Conservation (phyloP, 2,329 filamentous ascomycete genomes). For the Gyromitra esculenta region DNA sequence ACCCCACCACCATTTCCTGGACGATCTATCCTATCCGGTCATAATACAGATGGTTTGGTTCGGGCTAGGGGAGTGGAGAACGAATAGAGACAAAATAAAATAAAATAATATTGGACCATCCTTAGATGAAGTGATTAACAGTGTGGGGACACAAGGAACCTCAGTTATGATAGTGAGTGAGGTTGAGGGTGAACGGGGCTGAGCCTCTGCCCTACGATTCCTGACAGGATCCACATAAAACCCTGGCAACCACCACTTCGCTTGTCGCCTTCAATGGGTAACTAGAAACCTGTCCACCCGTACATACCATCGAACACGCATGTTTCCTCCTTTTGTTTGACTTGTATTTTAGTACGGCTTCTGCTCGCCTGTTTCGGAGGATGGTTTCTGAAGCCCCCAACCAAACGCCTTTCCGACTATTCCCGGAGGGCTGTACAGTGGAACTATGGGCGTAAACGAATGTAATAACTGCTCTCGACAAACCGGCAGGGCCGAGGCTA, state of each 20-base stretch:
- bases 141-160: slow-evolving; percentile 34
- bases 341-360: slow-evolving; percentile 12
- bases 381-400: slow-evolving; percentile 16
- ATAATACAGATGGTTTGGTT: slow-evolving; percentile 9
- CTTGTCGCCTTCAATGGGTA: slow-evolving; percentile 39
- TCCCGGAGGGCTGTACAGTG: slow-evolving; percentile 30
- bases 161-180: slow-evolving; percentile 6
- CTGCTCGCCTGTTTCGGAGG: slow-evolving; percentile 16
- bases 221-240: slow-evolving; percentile 15
- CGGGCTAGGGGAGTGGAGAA: slow-evolving; percentile 3
- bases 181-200: slow-evolving; percentile 28
- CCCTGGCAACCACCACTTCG: slow-evolving; percentile 34
- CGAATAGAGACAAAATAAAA: slow-evolving; percentile 34
- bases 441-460: slow-evolving; percentile 8
- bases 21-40: slow-evolving; percentile 5
- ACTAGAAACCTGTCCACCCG: slow-evolving; percentile 33
- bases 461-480: slow-evolving; percentile 12
- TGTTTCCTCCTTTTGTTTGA: slow-evolving; percentile 4
- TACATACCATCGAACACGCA: slow-evolving; percentile 29
- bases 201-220: slow-evolving; percentile 41
- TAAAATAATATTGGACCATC: slow-evolving; percentile 31
- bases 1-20: neutral
- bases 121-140: slow-evolving; percentile 14
- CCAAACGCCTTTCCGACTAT: slow-evolving; percentile 36
- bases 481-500: slow-evolving; percentile 27